Conservation (phyloP, 225 moss, liverwort and hornwort genomes). For the Lunularia cruciata region DNA sequence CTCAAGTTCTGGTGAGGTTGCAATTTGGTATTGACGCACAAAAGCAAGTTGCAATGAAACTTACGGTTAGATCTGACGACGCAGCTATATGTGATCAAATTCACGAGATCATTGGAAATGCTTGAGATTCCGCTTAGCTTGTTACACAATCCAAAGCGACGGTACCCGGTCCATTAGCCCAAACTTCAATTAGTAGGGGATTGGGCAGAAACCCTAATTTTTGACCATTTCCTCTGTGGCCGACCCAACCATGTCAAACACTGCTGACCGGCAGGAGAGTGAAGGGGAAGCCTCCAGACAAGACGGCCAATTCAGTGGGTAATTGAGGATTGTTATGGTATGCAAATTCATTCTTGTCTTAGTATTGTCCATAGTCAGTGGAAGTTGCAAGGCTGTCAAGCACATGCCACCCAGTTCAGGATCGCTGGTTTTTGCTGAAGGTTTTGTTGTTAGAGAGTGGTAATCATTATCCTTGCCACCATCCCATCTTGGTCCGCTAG, state of each 20-base stretch:
- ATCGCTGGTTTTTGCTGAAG: slow-evolving; percentile 14
- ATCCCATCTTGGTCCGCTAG: slow-evolving; percentile 9
- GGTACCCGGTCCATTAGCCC: background rate
- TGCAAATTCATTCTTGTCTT: slow-evolving; percentile 19
- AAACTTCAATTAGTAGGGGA: slow-evolving; percentile 3
- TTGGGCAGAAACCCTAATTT: slow-evolving; percentile 21
- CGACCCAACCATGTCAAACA: slow-evolving; percentile 5
- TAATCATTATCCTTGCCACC: background rate
- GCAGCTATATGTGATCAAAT: slow-evolving; percentile 57
- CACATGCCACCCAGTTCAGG: slow-evolving; percentile 1
- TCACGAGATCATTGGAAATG: slow-evolving; percentile 78
- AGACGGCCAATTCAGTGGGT: slow-evolving; percentile 5
- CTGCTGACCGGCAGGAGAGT: slow-evolving; percentile 8
- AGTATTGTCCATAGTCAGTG: slow-evolving; percentile 22
- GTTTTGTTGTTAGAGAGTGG: background rate
- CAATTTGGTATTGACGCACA: slow-evolving; percentile 79
- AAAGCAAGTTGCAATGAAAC: slow-evolving; percentile 90
- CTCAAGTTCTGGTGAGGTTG: slow-evolving; percentile 75
- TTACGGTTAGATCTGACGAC: slow-evolving; percentile 78
- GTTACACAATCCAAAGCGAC: background rate
- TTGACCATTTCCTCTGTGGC: slow-evolving; percentile 17
- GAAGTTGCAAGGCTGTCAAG: slow-evolving; percentile 18
- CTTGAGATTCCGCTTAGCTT: slow-evolving; percentile 36
- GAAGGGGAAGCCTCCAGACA: slow-evolving; percentile 10
- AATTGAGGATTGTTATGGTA: slow-evolving; percentile 28